Base-by-base conservation (phyloP, 2,329 filamentous ascomycete species). In the Aspergillus melleus region DNA sequence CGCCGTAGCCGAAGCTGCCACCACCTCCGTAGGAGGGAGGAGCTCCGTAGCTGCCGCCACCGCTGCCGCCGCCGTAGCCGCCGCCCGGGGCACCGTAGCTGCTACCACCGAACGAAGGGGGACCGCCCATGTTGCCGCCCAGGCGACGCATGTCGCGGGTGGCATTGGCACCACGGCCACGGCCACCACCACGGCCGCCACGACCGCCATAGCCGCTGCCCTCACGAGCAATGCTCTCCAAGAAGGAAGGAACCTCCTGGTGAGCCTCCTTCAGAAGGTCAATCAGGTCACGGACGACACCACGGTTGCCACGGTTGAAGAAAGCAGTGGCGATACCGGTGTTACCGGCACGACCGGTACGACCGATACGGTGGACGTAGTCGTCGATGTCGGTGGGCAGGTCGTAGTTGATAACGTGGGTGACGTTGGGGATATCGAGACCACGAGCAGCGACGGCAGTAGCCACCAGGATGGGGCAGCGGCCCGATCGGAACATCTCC, bases 231-330 rank as follows among this genome's bases (percentile, higher is more conserved):
- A 99, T 96, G 74, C 90, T 96, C 85, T 99, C 95, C 62, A 99
- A 85, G 87, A 98, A 99, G 52, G 85, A 76, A 32, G 95, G 95
- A 64, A 98, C 87, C 74, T 99, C 95, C 79, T 99, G 95, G 83
- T 99, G 96, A 68, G 95, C 95, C 79, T 99, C 95, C 85, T 98
- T 98, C 68, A 99, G 86, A 29, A 99, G 88, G n/a, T 99, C 95
- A 70, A 99, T 86, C 63, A 99, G 88, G 71, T 98, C 95, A 68
- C 95, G 90, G 66, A 98, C 95, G 69, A 99, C 92, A 80, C 95
- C 95, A 72, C 95, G 92, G 85, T 99, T 99, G 74, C 94, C 94
- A 75, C 95, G 94, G 87, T 99, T 99, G 89, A 99, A 98, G 86
- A 99, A 99, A 59, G 95, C 95, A 70, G 95, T 99, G 6, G 95